Evolutionary conservation across 208 protist species (phyloP).

Genomic region (Trypanosoma scelopori): DNA sequence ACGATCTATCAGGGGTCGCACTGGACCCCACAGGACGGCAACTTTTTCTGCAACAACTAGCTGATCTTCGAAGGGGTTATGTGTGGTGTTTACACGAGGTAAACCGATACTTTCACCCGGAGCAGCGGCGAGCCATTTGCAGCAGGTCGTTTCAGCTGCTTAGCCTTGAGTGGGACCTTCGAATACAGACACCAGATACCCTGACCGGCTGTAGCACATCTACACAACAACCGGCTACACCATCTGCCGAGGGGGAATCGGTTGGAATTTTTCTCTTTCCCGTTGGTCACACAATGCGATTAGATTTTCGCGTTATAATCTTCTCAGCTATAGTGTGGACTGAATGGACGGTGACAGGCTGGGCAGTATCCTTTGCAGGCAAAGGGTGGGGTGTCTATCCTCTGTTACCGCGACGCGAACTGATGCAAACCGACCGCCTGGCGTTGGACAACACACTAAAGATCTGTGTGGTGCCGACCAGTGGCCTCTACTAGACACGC

Average conservation of each 20-base stretch:
- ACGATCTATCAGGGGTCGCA: conserved; percentile 1
- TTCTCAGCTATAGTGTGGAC: conserved; percentile 70
- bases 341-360: conserved; percentile 69
- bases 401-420: conserved; percentile 55
- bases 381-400: conserved; percentile 74
- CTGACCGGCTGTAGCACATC: too few relatives aligned
- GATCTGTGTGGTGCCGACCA: conserved; percentile 66
- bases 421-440: conserved; percentile 68
- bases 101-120: conserved; percentile 48
- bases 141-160: conserved; percentile 54
- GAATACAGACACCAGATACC: conserved; percentile 32
- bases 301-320: conserved; percentile 73
- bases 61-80: conserved; percentile 62
- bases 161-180: conserved; percentile 65
- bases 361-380: conserved; percentile 47
- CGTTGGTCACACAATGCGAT: conserved; percentile 42
- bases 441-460: conserved; percentile 69
- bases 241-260: conserved; percentile 41
- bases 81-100: conserved; percentile 65
- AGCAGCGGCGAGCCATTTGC: conserved; percentile 59
- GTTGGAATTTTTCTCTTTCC: conserved; percentile 72
- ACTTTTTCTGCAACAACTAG: conserved; percentile 31
- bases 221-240: background rate
- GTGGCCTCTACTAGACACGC: conserved; percentile 59
- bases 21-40: background rate